Evolutionary conservation across 1,284 basidiomycete species (phyloP), one percentile per base, ranked within the genome.

Genomic region (Phylloboletellus chloephorus): DNA sequence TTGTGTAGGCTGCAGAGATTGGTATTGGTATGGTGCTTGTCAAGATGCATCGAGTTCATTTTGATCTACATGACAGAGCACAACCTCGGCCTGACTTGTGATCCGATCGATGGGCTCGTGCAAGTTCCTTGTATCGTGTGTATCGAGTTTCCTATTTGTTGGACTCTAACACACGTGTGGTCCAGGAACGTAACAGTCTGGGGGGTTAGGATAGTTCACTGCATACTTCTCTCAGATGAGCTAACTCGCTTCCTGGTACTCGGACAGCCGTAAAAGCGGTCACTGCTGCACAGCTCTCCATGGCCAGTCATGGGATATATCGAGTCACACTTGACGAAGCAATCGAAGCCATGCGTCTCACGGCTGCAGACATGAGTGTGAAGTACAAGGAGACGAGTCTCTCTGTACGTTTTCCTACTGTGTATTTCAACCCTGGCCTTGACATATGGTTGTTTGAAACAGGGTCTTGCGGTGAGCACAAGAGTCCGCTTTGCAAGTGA

Each of bases 371-470:
- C 58, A 89, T 91, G 87, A 88, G 84, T 50, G 76, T 85, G 45
- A 87, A 90, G 58, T 91, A 94, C 62, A 94, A 94, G 62, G 92
- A 95, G 67, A 95, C 92, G 2, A 89, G 85, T 63, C 74, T 93
- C 50, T 91, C 90, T 31, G 88, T 89, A 52, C 52, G 73, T 64
- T 58, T 39, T 33, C 46, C 25, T 37, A 39, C 23, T 13, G 16
- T 31, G 26, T 28, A 30, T 33, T 45, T 15, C 25, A 32, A 31
- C 10, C 28, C n/a, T 7, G 25, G 10, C n/a, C 12, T 24, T 58
- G 16, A 48, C 25, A 22, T 33, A 29, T 12, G 22, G 37, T 23
- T 16, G 11, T 43, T 17, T 39, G 42, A 44, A 30, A 28, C 46
- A 82, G 78, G 82, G 79, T 39, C 73, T 84, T 51, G 81, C 79